phyloP scores from a whole-genome alignment of 2,329 filamentous ascomycete genomes.

The Paraconiothyrium sp. region DNA sequence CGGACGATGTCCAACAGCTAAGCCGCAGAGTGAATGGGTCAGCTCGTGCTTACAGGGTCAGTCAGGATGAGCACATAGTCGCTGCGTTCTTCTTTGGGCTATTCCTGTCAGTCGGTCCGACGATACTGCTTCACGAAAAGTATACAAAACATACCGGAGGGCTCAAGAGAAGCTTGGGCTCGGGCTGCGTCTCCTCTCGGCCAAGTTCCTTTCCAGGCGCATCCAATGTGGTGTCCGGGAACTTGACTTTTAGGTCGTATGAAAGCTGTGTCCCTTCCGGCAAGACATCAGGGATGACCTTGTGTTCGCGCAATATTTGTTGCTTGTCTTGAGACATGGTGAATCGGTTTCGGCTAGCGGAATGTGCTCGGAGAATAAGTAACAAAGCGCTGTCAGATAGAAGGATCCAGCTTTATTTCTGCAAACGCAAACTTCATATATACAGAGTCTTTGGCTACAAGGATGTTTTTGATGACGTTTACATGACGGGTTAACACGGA shows the following conservation, averaged over 20 bases:
- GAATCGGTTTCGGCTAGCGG: background rate
- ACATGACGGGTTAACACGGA: background rate
- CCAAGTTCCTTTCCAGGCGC: conserved; percentile 26
- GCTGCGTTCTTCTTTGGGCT: conserved; percentile 24
- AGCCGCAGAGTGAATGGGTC: too few species aligned
- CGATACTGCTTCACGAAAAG: conserved; percentile 2
- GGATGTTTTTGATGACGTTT: background rate
- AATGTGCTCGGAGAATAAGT: background rate
- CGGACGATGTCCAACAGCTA: too few species aligned
- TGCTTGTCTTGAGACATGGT: conserved; percentile 14
- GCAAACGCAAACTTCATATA: background rate
- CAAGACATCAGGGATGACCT: conserved; percentile 33
- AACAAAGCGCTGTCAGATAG: background rate
- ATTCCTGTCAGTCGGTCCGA: background rate
- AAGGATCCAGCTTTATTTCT: background rate
- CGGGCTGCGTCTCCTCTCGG: conserved; percentile 28
- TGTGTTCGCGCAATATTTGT: conserved; percentile 21
- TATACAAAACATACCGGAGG: conserved; percentile 20
- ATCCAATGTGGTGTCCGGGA: conserved; percentile 26
- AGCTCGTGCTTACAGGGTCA: conserved; percentile 24
- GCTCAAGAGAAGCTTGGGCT: conserved; percentile 25
- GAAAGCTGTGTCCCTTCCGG: conserved; percentile 18
- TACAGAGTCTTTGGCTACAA: conserved; percentile 1
- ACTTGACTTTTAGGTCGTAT: conserved; percentile 27
- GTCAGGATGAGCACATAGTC: conserved; percentile 32